Percentiles rank a stretch among this genome's conserved stretches.
Conservation (phyloP, 1,284 basidiomycete species). For the Leccinum proliferum region DNA sequence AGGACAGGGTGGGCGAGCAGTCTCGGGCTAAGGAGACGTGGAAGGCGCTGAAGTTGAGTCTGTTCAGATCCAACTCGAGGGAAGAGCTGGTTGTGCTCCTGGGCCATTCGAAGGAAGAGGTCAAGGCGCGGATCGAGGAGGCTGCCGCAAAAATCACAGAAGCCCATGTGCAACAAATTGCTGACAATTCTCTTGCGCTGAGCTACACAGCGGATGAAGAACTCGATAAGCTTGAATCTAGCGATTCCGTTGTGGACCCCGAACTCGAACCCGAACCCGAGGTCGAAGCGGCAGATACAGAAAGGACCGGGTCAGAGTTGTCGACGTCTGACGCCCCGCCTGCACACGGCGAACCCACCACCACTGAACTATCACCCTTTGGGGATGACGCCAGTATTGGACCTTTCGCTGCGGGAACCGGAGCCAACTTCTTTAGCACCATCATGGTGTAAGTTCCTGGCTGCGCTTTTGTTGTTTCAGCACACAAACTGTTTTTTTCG, state of each 20-base stretch:
- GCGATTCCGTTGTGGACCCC: slow-evolving; percentile 72
- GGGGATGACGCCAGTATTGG: too few species aligned
- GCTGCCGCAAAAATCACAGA: slow-evolving; percentile 74
- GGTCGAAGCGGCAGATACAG: slow-evolving; percentile 34
- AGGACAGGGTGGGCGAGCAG: too few species aligned
- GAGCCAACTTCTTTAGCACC: too few species aligned
- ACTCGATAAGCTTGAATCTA: slow-evolving; percentile 36
- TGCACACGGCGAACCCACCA: too few species aligned
- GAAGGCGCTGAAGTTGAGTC: too few species aligned
- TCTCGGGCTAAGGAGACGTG: too few species aligned
- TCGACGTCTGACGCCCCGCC: too few species aligned
- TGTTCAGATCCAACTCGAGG: too few species aligned
- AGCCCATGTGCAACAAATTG: slow-evolving; percentile 23
- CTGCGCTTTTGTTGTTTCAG: slow-evolving; percentile 2
- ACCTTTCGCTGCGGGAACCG: too few species aligned
- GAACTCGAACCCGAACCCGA: slow-evolving; percentile 43
- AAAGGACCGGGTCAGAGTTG: slow-evolving; percentile 67
- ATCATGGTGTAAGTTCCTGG: slow-evolving; percentile 72
- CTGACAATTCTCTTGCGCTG: slow-evolving; percentile 20
- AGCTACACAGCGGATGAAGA: slow-evolving; percentile 37
- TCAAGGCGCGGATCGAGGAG: slow-evolving; percentile 75
- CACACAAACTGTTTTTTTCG: slow-evolving; percentile 1
- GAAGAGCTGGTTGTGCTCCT: slow-evolving; percentile 90
- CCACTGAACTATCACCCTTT: too few species aligned
- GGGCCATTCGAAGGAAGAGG: slow-evolving; percentile 90